These are phyloP conservation scores for Phytophthora agathidicida DNA, from an alignment of 352 stramenopile genomes.

Conservation along the genomic window DNA sequence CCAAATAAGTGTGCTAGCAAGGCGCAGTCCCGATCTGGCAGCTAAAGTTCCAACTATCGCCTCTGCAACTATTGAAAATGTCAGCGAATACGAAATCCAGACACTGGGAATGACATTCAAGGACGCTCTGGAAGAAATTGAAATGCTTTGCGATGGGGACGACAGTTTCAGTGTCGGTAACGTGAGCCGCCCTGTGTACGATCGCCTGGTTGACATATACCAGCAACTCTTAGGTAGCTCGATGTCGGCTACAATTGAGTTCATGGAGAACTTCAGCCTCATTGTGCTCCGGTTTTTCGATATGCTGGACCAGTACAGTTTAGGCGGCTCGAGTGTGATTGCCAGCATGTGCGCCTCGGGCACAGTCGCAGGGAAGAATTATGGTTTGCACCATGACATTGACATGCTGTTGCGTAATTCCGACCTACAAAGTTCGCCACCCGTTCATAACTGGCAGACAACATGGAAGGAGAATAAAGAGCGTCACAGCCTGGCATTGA, in stretches of 20 bases:
- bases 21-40: background rate
- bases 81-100: constrained; percentile 14
- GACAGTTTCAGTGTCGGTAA: background rate
- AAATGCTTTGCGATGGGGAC: background rate
- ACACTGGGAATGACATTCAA: constrained; percentile 19
- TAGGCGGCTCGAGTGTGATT: background rate
- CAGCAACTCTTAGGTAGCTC: constrained; percentile 1
- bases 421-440: constrained; percentile 1
- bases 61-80: constrained; percentile 1
- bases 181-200: constrained; percentile 16
- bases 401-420: constrained; percentile 8
- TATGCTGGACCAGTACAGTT: constrained; percentile 9
- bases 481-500: background rate
- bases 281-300: constrained; percentile 18
- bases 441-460: constrained; percentile 10
- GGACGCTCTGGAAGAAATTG: constrained; percentile 13
- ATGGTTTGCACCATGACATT: constrained; percentile 27
- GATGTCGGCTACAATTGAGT: background rate
- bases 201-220: constrained; percentile 18
- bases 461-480: constrained; percentile 5
- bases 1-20: constrained; percentile 10
- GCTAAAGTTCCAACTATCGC: background rate
- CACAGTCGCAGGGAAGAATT: constrained; percentile 20
- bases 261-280: constrained; percentile 17
- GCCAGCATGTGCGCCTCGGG: constrained; percentile 11